Evolutionary conservation across 2,329 filamentous ascomycete genomes (phyloP), one percentile per base, ranked within the genome.

Genomic region (Elsinoe australis): DNA sequence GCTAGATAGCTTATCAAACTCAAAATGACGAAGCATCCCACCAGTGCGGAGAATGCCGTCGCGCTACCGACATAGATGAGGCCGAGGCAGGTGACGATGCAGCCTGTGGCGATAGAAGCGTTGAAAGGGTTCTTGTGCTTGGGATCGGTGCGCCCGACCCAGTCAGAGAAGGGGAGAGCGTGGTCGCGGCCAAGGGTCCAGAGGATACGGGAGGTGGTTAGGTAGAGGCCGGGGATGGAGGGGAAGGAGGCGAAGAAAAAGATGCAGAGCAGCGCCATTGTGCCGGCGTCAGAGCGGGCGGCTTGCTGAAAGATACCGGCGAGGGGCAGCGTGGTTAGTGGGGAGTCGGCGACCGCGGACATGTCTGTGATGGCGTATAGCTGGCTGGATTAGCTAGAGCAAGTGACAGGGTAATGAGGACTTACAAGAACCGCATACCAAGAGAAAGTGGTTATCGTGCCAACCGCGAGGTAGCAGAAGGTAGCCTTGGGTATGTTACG

Each of bases 251-350:
- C 70, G 38, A 79, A 58, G 38, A 58, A 51, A 52, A 59, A 56
- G 1, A 83, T 67, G 21, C 71, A 58, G 15, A 72, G 63, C 1
- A 72, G 65, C 15, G 66, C 68, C 29, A 69, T 57, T 2, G 68
- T 65, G 33, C 66, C 69, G 22, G 56, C 63, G 15, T 57, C 56
- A 21, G 59, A 62, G 26, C 64, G 62, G 1, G 68, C 71, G 7
- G 67, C 64, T 60, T 73, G 70, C 15, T 62, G 68, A 61, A 85
- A 86, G 51, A 86, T 80, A 44, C 80, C 76, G 5, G 79, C 76
- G 9, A 85, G 75, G 0, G 83, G 82, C 18, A 53, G 58, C 58
- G 24, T 31, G n/a, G 28, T 24, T 59, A 58, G 49, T 71, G 73
- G 48, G 54, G 9, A 67, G 5, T 64, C 58, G 45, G 76, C 68